Evolutionary conservation across 306 rosid genomes (phyloP).

Genomic region (Dalbergia oliveri): DNA sequence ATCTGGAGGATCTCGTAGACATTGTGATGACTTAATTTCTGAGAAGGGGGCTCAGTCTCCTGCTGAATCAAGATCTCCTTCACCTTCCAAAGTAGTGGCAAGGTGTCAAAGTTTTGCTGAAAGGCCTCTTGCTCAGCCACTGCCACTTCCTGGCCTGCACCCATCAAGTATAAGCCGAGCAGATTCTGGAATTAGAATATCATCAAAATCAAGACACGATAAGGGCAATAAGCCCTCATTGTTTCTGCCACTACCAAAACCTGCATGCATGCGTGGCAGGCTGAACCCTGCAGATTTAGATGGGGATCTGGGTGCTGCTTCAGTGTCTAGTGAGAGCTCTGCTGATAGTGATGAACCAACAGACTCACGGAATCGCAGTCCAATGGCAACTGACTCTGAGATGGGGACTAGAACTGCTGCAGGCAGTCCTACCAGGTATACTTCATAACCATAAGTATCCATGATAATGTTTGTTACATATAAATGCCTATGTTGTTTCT

Average conservation of each 20-base stretch:
- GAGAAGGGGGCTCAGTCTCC: slow-evolving; percentile 81
- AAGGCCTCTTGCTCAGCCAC: slow-evolving; percentile 83
- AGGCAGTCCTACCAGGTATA: slow-evolving; percentile 80
- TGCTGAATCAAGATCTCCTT: slow-evolving; percentile 74
- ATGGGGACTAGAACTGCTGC: slow-evolving; percentile 70
- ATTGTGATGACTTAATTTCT: slow-evolving; percentile 74
- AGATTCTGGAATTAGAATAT: slow-evolving; percentile 74
- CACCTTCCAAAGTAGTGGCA: slow-evolving; percentile 88
- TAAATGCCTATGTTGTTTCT: slow-evolving; percentile 37
- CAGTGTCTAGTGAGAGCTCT: slow-evolving; percentile 75
- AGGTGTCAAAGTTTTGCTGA: slow-evolving; percentile 94
- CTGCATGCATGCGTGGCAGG: slow-evolving; percentile 71
- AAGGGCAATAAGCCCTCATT: slow-evolving; percentile 64
- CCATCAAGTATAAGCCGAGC: slow-evolving; percentile 67
- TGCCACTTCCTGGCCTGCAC: slow-evolving; percentile 76
- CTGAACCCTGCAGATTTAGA: slow-evolving; percentile 72
- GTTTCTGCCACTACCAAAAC: slow-evolving; percentile 75
- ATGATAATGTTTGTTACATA: slow-evolving; percentile 23
- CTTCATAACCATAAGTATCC: slow-evolving; percentile 29
- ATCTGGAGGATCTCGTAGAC: slow-evolving; percentile 68
- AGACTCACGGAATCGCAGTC: slow-evolving; percentile 74
- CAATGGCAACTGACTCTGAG: slow-evolving; percentile 73
- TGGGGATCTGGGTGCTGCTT: slow-evolving; percentile 71
- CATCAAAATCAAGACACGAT: slow-evolving; percentile 59
- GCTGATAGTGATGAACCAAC: slow-evolving; percentile 76